Evolutionary conservation across 108 stramenopile genomes (phyloP).

Genomic region (Hondaea fermentalgiana): DNA sequence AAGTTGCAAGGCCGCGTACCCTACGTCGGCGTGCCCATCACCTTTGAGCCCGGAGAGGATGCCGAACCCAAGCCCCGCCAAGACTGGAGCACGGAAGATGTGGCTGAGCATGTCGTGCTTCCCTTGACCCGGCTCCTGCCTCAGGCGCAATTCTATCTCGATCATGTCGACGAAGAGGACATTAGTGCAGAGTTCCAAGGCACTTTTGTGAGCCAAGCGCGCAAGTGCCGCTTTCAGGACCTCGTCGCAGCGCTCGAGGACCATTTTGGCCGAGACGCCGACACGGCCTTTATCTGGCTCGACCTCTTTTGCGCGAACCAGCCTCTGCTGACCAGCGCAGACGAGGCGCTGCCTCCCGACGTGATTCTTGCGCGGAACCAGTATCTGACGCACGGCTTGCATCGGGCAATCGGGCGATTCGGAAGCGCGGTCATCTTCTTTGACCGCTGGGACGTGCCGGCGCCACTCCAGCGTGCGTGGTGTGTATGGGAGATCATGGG

Average conservation of each 20-base stretch:
- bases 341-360: neutral
- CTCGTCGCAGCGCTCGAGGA: neutral
- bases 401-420: neutral
- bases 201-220: neutral
- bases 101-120: neutral
- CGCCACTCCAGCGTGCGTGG: neutral
- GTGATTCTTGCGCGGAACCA: neutral
- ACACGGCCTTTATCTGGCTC: neutral
- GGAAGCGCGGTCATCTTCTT: neutral
- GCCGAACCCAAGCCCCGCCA: neutral
- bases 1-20: neutral
- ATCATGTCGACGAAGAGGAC: neutral
- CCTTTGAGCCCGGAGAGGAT: neutral
- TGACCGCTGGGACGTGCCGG: neutral
- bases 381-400: neutral
- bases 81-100: neutral
- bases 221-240: neutral
- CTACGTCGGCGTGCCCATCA: neutral
- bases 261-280: neutral
- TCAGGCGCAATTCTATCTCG: neutral
- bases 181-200: neutral
- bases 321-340: neutral
- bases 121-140: neutral
- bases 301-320: neutral
- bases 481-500: neutral